Percentiles rank a stretch among this genome's conserved stretches.
phyloP scores from a whole-genome alignment of 306 rosid species.

The Cicer arietinum region DNA sequence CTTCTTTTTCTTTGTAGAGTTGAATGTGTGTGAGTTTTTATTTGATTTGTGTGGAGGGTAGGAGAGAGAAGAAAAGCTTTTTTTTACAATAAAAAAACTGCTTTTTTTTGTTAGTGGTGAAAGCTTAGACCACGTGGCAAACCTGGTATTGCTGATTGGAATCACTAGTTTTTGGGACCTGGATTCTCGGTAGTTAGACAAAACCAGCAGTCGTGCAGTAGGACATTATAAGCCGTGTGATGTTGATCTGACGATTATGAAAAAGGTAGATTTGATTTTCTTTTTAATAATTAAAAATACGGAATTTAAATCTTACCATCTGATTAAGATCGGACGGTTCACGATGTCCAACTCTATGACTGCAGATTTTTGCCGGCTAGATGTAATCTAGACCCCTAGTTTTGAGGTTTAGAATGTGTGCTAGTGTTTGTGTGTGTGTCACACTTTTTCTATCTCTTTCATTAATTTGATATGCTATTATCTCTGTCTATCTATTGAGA shows the following conservation, averaged over 20 bases:
- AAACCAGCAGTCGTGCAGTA: too few relatives aligned
- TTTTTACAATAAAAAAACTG: slow-evolving; percentile 21
- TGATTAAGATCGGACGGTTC: too few relatives aligned
- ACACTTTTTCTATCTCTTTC: not conserved
- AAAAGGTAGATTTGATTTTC: too few relatives aligned
- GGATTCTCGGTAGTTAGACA: too few relatives aligned
- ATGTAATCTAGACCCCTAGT: not conserved
- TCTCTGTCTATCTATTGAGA: slow-evolving; percentile 50
- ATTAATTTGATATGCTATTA: not conserved
- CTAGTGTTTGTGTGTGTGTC: not conserved
- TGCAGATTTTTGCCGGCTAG: too few relatives aligned
- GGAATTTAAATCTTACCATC: too few relatives aligned
- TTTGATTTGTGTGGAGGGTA: slow-evolving; percentile 41
- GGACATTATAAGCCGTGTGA: too few relatives aligned
- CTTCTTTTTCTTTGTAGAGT: not conserved
- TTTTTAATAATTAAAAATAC: too few relatives aligned
- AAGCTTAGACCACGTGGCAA: slow-evolving; percentile 60
- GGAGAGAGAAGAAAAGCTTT: not conserved
- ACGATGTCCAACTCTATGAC: too few relatives aligned
- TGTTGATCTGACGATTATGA: too few relatives aligned
- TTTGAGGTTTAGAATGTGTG: slow-evolving; percentile 28
- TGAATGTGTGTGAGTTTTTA: slow-evolving; percentile 42
- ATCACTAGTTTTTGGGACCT: not conserved
- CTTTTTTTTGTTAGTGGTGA: slow-evolving; percentile 59
- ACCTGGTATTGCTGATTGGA: slow-evolving; percentile 26